phyloP scores from a whole-genome alignment of 2,329 filamentous ascomycete genomes.

The Trichoderma breve region DNA sequence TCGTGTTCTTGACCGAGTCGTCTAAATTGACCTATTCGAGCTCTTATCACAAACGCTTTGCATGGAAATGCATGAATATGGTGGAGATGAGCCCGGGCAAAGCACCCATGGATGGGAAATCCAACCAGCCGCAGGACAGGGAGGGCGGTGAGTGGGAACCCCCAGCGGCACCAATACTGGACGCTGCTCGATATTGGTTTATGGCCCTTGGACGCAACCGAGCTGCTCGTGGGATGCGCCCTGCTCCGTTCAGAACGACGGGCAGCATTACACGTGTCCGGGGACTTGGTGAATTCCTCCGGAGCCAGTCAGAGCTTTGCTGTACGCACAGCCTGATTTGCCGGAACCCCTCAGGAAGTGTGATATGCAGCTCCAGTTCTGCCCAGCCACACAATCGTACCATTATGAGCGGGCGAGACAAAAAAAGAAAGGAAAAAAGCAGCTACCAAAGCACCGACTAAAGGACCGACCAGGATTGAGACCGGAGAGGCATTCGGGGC shows the following conservation, averaged over 20 bases:
- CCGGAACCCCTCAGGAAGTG: not conserved
- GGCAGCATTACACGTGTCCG: slow-evolving; percentile 5
- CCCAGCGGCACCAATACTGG: not conserved
- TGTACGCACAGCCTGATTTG: not conserved
- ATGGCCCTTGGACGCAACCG: not conserved
- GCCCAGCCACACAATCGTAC: slow-evolving; percentile 5
- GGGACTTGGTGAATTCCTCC: not conserved
- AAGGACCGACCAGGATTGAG: slow-evolving; percentile 2
- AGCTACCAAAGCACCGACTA: not conserved
- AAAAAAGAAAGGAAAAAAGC: not conserved
- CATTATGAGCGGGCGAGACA: not conserved
- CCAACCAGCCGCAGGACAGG: not conserved
- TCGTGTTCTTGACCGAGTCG: not conserved
- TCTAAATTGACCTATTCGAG: not conserved
- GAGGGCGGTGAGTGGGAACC: slow-evolving; percentile 8
- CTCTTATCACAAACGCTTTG: slow-evolving; percentile 3
- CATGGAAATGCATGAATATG: slow-evolving; percentile 6
- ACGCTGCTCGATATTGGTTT: not conserved
- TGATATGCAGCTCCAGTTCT: not conserved
- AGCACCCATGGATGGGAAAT: slow-evolving; percentile 1
- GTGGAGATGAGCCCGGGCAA: slow-evolving; percentile 12
- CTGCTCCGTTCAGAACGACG: not conserved
- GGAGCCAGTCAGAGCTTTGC: not conserved
- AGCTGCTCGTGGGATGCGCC: not conserved
- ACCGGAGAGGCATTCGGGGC: not conserved